Conservation (phyloP, 768 basidiomycete species). For the Psilocybe cyanescens region DNA sequence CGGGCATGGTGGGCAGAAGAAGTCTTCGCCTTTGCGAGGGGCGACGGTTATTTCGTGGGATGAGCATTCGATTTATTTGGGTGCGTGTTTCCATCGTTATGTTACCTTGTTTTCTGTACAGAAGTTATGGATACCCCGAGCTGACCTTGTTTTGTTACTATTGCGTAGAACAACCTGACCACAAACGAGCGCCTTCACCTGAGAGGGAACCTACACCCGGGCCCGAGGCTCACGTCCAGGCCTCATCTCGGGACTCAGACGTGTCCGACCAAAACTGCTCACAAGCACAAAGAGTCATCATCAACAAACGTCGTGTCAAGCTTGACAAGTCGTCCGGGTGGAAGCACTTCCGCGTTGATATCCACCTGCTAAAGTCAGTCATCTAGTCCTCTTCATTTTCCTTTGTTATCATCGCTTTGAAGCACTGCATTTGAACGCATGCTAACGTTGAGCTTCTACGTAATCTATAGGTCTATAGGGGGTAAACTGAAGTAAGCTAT, state of each 20-base stretch:
- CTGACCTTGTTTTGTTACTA: not conserved
- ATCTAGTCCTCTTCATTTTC: not conserved
- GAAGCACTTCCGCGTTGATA: slow-evolving; percentile 27
- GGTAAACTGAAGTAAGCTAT: slow-evolving; percentile 20
- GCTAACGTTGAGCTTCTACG: slow-evolving; percentile 2
- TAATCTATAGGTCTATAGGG: slow-evolving; percentile 18
- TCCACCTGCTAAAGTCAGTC: slow-evolving; percentile 23
- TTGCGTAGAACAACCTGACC: slow-evolving; percentile 13
- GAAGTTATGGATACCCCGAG: too few relatives aligned
- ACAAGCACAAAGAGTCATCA: slow-evolving; percentile 7
- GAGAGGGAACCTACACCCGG: slow-evolving; percentile 3
- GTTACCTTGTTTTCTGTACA: too few relatives aligned
- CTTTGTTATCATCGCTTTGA: slow-evolving; percentile 1
- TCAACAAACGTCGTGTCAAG: slow-evolving; percentile 16
- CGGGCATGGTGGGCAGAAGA: slow-evolving; percentile 19
- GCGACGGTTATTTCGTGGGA: slow-evolving; percentile 37
- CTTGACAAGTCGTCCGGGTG: slow-evolving; percentile 18
- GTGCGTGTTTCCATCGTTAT: slow-evolving; percentile 19
- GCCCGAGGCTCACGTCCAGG: not conserved
- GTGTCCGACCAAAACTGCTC: not conserved
- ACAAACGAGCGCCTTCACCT: slow-evolving; percentile 3
- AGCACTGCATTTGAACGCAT: not conserved
- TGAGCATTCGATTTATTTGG: slow-evolving; percentile 34
- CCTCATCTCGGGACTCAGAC: not conserved
- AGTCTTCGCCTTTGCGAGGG: slow-evolving; percentile 36